Evolutionary conservation across 768 basidiomycete species (phyloP).

Genomic region (Tylopilus felleus): DNA sequence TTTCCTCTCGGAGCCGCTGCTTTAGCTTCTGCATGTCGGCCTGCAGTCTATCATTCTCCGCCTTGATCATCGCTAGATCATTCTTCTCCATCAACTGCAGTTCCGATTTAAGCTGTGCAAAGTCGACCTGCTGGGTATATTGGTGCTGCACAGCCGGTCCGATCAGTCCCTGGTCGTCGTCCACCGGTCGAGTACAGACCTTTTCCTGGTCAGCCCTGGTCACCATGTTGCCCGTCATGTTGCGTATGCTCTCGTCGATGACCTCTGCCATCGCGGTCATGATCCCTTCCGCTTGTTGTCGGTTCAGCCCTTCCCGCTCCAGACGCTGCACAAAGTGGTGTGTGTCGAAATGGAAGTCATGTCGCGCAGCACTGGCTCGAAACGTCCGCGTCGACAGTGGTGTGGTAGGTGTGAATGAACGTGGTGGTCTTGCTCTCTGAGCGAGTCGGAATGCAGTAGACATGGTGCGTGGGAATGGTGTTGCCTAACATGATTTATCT

Average conservation of each 20-base stretch:
- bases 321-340: slow-evolving; percentile 91
- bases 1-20: slow-evolving; percentile 87
- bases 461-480: slow-evolving; percentile 25
- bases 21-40: slow-evolving; percentile 93
- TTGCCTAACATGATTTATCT: background rate
- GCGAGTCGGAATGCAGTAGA: slow-evolving; percentile 5
- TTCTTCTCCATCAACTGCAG: slow-evolving; percentile 96
- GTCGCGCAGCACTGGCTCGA: slow-evolving; percentile 25
- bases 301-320: slow-evolving; percentile 83
- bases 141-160: slow-evolving; percentile 54
- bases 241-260: slow-evolving; percentile 93
- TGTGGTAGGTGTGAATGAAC: background rate
- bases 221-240: slow-evolving; percentile 96
- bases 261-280: slow-evolving; percentile 97
- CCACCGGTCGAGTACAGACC: slow-evolving; percentile 40
- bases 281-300: slow-evolving; percentile 92
- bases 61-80: slow-evolving; percentile 90
- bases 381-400: slow-evolving; percentile 20
- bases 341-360: slow-evolving; percentile 88
- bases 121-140: slow-evolving; percentile 95
- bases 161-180: slow-evolving; percentile 2
- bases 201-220: slow-evolving; percentile 96
- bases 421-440: slow-evolving; percentile 3
- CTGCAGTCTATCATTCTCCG: slow-evolving; percentile 92
- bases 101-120: slow-evolving; percentile 94